phyloP scores from a whole-genome alignment of 2,329 filamentous ascomycete species.

The Tolypocladium tropicale region DNA sequence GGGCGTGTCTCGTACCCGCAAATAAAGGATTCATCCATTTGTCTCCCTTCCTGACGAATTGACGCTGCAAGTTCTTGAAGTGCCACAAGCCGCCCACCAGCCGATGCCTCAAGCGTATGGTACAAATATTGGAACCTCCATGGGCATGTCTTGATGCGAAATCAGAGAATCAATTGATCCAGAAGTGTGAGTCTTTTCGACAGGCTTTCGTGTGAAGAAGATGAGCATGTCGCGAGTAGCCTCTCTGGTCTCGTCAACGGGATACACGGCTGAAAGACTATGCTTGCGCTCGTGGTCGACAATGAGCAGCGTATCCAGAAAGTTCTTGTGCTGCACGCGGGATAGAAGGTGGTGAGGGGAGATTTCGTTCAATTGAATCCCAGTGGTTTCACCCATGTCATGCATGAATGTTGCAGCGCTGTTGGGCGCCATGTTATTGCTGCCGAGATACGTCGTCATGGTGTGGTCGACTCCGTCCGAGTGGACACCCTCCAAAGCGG shows the following conservation, averaged over 20 bases:
- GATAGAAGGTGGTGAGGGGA: conserved; percentile 10
- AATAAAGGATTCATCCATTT: too few species aligned
- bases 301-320: conserved; percentile 17
- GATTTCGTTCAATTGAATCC: conserved; percentile 10
- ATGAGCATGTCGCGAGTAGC: conserved; percentile 19
- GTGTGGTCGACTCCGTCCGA: conserved; percentile 21
- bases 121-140: conserved; percentile 15
- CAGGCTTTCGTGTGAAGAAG: conserved; percentile 18
- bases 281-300: conserved; percentile 18
- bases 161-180: conserved; percentile 13
- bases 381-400: conserved; percentile 14
- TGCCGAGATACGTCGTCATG: conserved; percentile 19
- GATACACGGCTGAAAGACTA: conserved; percentile 14
- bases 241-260: conserved; percentile 10
- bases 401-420: conserved; percentile 20
- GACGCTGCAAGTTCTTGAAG: too few species aligned
- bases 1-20: too few species aligned
- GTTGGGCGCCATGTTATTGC: conserved; percentile 15
- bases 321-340: conserved; percentile 13
- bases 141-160: conserved; percentile 12
- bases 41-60: too few species aligned
- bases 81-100: background rate
- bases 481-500: conserved; percentile 21
- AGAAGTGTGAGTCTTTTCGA: conserved; percentile 11
- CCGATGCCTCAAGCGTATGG: conserved; percentile 1